Evolutionary conservation across 441 rosid genomes (phyloP), one percentile per base, ranked within the genome.

Genomic region (Pelargonium fulgidum): DNA sequence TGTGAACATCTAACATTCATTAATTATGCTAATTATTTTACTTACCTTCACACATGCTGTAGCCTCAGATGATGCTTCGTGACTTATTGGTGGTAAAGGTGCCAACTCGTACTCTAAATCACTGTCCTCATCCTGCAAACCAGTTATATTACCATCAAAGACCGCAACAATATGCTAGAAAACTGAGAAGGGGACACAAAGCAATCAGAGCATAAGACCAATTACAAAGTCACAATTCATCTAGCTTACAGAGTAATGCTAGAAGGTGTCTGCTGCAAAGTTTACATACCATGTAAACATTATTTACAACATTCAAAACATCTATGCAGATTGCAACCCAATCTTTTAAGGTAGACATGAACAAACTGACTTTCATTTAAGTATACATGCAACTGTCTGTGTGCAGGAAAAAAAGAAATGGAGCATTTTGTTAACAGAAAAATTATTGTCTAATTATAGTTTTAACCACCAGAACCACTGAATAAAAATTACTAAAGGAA

Each of bases 191-290:
- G 26, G 62, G 9, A 20, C 62, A 16, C 19, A 58, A 58, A 17
- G 26, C 62, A 17, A 17, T 17, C 62, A 58, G 12, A 58, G 8
- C 11, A 7, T 19, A 19, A 58, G 62, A 19, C 29, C 19, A 50
- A n/a, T n/a, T 12, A 50, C 56, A 50, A 50, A 86, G 74, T 0
- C 69, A 73, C 79, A 1, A 69, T 70, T 72, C 16, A 48, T 48
- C 56, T 48, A 48, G 56, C 56, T 48, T 48, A 3, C 16, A 48
- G 56, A 48, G 16, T 48, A 48, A 48, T 48, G 56, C 5, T 8
- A 48, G n/a, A n/a, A 48, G 56, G 56, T 48, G 17, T 14, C 13
- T 48, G 56, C 56, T 48, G n/a, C 14, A 48, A 48, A 48, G 56
- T 48, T 48, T 48, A 48, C 16, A 13, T 48, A 48, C 56, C 56